phyloP scores from a whole-genome alignment of 148 eudicot species.

The Arctostaphylos glauca region DNA sequence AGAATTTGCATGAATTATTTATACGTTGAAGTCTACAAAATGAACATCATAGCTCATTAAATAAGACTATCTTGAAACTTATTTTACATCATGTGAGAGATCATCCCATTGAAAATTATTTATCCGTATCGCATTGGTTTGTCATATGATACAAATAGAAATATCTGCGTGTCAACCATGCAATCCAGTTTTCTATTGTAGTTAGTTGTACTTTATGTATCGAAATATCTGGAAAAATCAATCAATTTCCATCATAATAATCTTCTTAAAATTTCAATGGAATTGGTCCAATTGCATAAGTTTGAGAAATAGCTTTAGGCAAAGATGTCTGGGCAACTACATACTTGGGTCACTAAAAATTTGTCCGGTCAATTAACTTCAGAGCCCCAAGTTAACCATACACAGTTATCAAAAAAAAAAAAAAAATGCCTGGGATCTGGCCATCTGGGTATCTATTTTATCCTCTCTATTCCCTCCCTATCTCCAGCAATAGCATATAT shows the following conservation, averaged over 20 bases:
- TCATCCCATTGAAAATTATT: too few relatives aligned
- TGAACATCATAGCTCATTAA: not conserved
- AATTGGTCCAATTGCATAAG: not conserved
- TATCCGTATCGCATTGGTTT: not conserved
- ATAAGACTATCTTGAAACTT: not conserved
- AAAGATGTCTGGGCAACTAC: conserved; percentile 10
- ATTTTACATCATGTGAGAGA: not conserved
- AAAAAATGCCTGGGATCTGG: too few relatives aligned
- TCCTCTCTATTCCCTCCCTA: not conserved
- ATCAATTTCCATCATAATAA: not conserved
- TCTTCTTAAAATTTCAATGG: not conserved
- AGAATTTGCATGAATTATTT: not conserved
- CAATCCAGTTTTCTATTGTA: not conserved
- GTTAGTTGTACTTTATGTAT: not conserved
- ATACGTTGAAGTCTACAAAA: not conserved
- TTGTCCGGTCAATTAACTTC: too few relatives aligned
- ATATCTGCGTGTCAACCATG: not conserved
- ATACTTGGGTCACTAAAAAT: too few relatives aligned
- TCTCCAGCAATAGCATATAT: not conserved
- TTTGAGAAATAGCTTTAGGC: not conserved
- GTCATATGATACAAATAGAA: not conserved
- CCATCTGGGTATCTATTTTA: not conserved
- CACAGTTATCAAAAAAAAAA: too few relatives aligned
- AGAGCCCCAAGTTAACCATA: too few relatives aligned
- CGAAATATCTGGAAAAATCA: not conserved